Evolutionary conservation across 1,139 yeast genomes (phyloP), one percentile per base, ranked within the genome.

Genomic region (Yamadazyma conglobata): DNA sequence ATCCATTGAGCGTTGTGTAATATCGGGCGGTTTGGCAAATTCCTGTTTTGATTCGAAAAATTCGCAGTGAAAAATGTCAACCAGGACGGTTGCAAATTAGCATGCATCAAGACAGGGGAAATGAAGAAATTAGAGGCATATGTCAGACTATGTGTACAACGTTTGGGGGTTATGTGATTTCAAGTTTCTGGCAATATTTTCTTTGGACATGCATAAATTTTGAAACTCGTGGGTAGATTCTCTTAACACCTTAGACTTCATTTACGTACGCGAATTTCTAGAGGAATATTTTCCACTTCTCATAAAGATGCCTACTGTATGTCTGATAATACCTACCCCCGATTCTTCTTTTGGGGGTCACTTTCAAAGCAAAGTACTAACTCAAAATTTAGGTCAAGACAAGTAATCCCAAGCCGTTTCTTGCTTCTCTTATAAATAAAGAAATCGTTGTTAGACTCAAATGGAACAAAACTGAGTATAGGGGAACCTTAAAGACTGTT

Each of bases 381-480:
- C 31, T n/a, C n/a, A n/a, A 12, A 27, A 6, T n/a, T 10, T 17
- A 28, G 31, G 31, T 28, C 17, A 28, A 22, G n/a, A 28, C 22
- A 11, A 28, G 26, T 12, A 89, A 89, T 51, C 98, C 98, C 15
- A 88, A 85, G 54, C 97, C 97, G 18, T 91, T 82, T 47, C 64
- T 91, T 33, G 82, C 82, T 40, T 80, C 83, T 15, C 73, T 91
- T 27, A 68, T 83, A 13, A 80, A 82, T 35, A 71, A 79, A 39
- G 65, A 64, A 14, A 88, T 91, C 10, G 60, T 81, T n/a, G 94
- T 91, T n/a, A 75, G 91, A 33, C 71, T 91, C 40, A 91, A 91
- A 56, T 93, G 96, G 84, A 91, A 88, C 51, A 77, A 76, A 42
- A 84, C 95, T n/a, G 95, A 88, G 53, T 91, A 91, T 58, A 72